Base-by-base conservation (phyloP, 192 early-diverging fungal species). In the Podila clonocystis region DNA sequence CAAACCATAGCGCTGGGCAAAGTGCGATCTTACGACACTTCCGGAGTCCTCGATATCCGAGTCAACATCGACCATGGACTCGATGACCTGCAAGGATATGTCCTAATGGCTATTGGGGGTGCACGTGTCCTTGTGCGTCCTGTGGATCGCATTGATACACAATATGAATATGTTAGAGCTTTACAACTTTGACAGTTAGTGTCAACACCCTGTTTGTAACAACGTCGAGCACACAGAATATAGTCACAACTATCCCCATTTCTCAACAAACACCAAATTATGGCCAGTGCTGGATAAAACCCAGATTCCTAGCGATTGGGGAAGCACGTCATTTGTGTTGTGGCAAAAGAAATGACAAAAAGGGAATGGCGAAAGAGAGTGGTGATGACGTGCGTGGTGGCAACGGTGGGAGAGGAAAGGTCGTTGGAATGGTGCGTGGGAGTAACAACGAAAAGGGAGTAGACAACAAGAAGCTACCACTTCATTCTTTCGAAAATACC, bases 11-110 rank as follows among this genome's bases (percentile, higher is more conserved):
- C 22, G 45, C 59, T 34, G 63, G 77, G 71, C 38, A 66, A 82
- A 66, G 48, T 62, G 59, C 41, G 66, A 66, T 58, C 62, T 63
- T 69, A 50, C 55, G 33, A 61, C 67, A 64, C 50, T 52, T 63
- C 71, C 50, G 79, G 79, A 70, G 71, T 82, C 50, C 63, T 74
- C 24, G 72, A 82, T 67, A 68, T 38, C 68, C 50, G 72, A 64
- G 58, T 82, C 65, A 82, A 62, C 55, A 62, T 82, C 52, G 62
- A 63, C 49, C 15, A 55, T 11, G 79, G 79, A 82, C 41, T 50
- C 65, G 67, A 82, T 58, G 59, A 82, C 24, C 61, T 82, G 62
- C 55, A 65, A 82, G 79, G 72, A 74, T 68, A 82, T 69, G 66
- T 70, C 58, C 58, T 82, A 50, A 69, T 74, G 65, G 72, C 67